These are phyloP conservation scores for Tolypocladium sp. DNA, from an alignment of 2,329 filamentous ascomycete genomes.

Conservation along the genomic window DNA sequence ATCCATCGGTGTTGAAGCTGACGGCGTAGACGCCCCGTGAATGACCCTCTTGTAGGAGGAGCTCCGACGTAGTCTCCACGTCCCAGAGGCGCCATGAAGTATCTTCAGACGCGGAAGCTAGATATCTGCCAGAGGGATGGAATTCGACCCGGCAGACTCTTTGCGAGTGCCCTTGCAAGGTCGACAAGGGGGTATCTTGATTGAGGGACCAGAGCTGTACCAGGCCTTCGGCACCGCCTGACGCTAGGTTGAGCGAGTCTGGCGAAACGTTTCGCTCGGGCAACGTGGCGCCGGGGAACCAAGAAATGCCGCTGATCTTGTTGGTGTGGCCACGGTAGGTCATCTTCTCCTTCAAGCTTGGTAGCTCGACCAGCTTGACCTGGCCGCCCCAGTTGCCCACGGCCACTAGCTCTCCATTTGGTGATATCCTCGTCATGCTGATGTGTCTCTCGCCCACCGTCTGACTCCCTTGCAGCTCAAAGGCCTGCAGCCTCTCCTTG, in stretches of 20 bases:
- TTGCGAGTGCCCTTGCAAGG: constrained; percentile 72
- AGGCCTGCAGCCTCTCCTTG: constrained; percentile 71
- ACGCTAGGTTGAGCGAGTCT: constrained; percentile 74
- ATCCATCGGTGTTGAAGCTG: constrained; percentile 85
- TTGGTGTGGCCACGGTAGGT: constrained; percentile 77
- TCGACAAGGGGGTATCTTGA: constrained; percentile 76
- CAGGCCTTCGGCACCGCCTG: constrained; percentile 79
- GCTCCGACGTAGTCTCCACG: constrained; percentile 71
- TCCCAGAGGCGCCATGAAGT: constrained; percentile 98
- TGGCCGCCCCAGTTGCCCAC: constrained; percentile 90
- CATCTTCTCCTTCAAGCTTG: constrained; percentile 67
- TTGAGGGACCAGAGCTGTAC: constrained; percentile 86
- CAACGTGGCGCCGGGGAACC: constrained; percentile 77
- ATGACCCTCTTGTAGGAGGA: constrained; percentile 88
- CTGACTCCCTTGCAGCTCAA: constrained; percentile 90
- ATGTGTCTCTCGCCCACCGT: constrained; percentile 85
- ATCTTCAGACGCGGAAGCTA: constrained; percentile 91
- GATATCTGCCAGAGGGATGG: constrained; percentile 80
- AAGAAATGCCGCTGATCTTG: constrained; percentile 82
- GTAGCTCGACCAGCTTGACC: constrained; percentile 77
- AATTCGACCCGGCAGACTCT: constrained; percentile 90
- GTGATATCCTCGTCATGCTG: constrained; percentile 85
- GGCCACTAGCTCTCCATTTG: constrained; percentile 73
- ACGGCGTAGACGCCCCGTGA: constrained; percentile 87
- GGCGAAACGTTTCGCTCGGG: constrained; percentile 61